Base-by-base conservation (phyloP, 1,139 yeast genomes). In the Debaryomyces fabryi region DNA sequence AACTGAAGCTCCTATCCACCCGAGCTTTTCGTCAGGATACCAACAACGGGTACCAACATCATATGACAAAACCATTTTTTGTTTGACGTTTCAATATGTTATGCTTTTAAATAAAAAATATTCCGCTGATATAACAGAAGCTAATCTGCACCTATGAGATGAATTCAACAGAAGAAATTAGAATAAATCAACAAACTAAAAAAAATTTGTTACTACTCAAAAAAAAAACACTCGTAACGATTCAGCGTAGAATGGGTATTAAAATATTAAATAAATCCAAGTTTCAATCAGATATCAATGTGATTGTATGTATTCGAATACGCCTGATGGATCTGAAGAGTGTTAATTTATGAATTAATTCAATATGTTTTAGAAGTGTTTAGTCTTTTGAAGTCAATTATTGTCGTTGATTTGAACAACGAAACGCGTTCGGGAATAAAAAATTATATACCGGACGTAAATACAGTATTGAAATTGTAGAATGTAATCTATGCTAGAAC, bases 1-100 rank as follows among this genome's bases (percentile, higher is more conserved):
- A 44, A 93, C 90, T 52, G 85, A 87, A 44, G 91, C 95, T 39
- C 97, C 96, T 39, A 91, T 76, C 97, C 98, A 93, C 32, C 98
- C 99, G 58, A 82, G 81, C 49, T 79, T 78, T 53, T 86, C 90
- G 67, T 89, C 95, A 30, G 96, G 97, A 60, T 88, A 85, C 99
- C 99, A 93, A 73, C 98, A 92, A 61, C 96, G 92, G 67, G 54
- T 51, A 21, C 54, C 54, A 33, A 49, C 68, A 44, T 68, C 73
- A 46, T 68, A 68, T 36, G 61, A 52, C 24, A 70, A 59, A 21
- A 62, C 68, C 69, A 65, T 65, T 32, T 35, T 48, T 43, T 15
- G 8, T 18, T 30, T 30, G 20, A n/a, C 13, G 29, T 13, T 10
- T 10, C 27, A 40, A 16, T 40, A 30, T 40, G 27, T 30, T 18